Conservation (phyloP, 352 stramenopile genomes). For the Phytophthora kernoviae region DNA sequence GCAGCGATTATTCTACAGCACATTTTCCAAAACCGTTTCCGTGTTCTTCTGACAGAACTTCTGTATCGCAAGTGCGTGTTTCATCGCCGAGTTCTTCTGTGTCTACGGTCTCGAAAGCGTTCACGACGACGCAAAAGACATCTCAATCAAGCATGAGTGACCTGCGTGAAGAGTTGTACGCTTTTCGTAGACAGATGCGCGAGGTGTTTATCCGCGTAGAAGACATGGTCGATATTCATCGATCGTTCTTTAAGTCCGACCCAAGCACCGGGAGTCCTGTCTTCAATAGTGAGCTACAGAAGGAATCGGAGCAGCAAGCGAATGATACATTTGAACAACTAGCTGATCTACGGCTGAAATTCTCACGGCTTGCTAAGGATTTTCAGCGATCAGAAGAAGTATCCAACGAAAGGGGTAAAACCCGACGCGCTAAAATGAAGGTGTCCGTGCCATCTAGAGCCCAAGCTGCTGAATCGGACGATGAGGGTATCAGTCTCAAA, state of each 20-base stretch:
- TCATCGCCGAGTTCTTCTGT: constrained; percentile 22
- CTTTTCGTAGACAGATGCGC: constrained; percentile 66
- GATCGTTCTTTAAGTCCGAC: constrained; percentile 64
- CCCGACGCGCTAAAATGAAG: neutral
- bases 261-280: constrained; percentile 41
- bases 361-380: constrained; percentile 34
- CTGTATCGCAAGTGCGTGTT: neutral
- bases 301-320: constrained; percentile 42
- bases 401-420: neutral
- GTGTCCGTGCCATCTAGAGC: neutral
- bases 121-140: neutral
- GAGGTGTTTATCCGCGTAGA: constrained; percentile 60
- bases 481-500: constrained; percentile 3
- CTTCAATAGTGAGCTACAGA: constrained; percentile 22
- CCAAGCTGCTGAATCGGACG: constrained; percentile 5
- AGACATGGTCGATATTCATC: constrained; percentile 69
- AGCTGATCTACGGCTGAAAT: constrained; percentile 38
- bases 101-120: constrained; percentile 3
- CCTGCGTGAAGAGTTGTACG: constrained; percentile 59
- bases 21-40: constrained; percentile 6
- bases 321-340: constrained; percentile 55
- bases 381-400: constrained; percentile 23
- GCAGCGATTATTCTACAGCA: neutral
- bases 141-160: constrained; percentile 20
- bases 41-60: constrained; percentile 6